phyloP scores from a whole-genome alignment of 345 rosid species.

The Pelargonium nanum region DNA sequence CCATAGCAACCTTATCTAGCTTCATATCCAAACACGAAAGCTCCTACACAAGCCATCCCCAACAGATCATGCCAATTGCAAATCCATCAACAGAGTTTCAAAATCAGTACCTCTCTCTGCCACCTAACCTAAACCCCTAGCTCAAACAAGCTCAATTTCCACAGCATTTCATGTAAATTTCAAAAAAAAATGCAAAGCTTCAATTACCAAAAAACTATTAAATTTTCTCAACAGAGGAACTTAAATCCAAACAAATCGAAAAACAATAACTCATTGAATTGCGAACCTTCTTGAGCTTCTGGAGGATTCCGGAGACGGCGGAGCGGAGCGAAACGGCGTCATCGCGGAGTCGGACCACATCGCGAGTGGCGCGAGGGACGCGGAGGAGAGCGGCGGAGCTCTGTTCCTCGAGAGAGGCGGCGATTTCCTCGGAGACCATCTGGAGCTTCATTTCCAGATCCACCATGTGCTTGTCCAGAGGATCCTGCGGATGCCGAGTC shows the following conservation, averaged over 20 bases:
- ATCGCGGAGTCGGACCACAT: slow-evolving; percentile 82
- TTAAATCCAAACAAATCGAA: not conserved
- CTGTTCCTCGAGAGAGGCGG: slow-evolving; percentile 93
- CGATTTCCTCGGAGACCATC: slow-evolving; percentile 93
- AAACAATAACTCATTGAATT: not conserved
- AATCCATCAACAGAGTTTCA: not conserved
- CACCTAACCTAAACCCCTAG: not conserved
- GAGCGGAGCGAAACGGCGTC: slow-evolving; percentile 80
- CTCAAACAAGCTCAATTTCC: not conserved
- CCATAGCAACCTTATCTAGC: not conserved
- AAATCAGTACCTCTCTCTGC: not conserved
- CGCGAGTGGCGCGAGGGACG: slow-evolving; percentile 91
- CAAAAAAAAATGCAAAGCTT: no score
- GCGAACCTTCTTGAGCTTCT: slow-evolving; percentile 77
- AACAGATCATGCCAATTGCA: not conserved
- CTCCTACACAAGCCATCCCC: not conserved
- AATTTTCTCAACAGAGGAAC: no score
- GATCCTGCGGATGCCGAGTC: slow-evolving; percentile 71
- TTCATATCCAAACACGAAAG: not conserved
- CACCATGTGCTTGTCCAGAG: slow-evolving; percentile 76
- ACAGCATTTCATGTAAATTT: not conserved
- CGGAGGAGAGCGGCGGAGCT: slow-evolving; percentile 80
- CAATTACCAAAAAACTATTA: no score
- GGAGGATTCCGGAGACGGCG: slow-evolving; percentile 70
- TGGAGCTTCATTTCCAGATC: slow-evolving; percentile 99